Evolutionary conservation across 305 asterid species (phyloP).

Genomic region (Plantago lanceolata): DNA sequence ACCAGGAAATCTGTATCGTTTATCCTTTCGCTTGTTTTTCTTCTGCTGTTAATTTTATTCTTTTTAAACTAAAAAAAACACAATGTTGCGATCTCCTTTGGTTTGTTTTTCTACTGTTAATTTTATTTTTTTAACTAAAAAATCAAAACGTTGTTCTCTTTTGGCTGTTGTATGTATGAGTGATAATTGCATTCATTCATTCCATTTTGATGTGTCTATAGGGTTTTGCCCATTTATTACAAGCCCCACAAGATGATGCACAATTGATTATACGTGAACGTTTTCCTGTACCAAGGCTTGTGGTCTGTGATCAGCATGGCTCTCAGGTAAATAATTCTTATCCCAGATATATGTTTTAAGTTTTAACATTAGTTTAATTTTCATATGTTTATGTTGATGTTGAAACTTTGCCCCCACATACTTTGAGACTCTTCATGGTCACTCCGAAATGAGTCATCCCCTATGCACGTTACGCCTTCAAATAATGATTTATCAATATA

Average conservation of each 20-base stretch:
- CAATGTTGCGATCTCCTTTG: too few relatives aligned
- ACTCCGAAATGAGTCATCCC: neutral
- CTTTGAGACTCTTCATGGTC: neutral
- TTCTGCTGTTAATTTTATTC: too few relatives aligned
- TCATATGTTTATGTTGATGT: neutral
- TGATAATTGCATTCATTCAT: constrained; percentile 17
- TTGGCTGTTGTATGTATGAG: neutral
- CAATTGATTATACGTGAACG: constrained; percentile 75
- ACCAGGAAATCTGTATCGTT: too few relatives aligned
- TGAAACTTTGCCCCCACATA: too few relatives aligned
- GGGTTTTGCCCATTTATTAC: constrained; percentile 82
- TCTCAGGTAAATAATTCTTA: constrained; percentile 65
- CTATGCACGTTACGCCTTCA: too few relatives aligned
- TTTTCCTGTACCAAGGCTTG: constrained; percentile 93
- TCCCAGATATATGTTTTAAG: constrained; percentile 5
- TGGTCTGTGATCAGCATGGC: constrained; percentile 98
- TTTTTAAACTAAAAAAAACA: too few relatives aligned
- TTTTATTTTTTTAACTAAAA: too few relatives aligned
- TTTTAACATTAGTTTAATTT: constrained; percentile 10
- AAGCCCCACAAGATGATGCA: constrained; percentile 93
- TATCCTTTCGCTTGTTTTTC: too few relatives aligned
- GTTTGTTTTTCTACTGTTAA: too few relatives aligned
- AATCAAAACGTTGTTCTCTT: too few relatives aligned
- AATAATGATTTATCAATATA: too few relatives aligned
- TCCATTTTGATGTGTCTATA: constrained; percentile 20